A percentile compares a stretch with the other conserved stretches of the same genome.
Conservation (phyloP, 2,329 filamentous ascomycete species). For the Daldinia sp. region DNA sequence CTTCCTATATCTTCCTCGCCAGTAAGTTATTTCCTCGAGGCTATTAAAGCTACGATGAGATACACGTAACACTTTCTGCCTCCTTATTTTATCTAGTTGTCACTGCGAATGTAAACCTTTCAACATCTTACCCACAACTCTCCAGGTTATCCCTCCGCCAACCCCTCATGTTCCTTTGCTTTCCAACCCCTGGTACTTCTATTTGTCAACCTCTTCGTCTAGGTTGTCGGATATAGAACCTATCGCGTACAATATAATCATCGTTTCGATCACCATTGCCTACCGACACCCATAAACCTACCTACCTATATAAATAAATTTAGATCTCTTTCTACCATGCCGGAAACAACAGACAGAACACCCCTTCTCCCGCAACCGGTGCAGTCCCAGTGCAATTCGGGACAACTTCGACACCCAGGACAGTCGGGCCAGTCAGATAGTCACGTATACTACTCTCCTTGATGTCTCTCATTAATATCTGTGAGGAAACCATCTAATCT, state of each 20-base stretch:
- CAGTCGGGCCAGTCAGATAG: conserved; percentile 37
- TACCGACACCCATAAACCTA: neutral
- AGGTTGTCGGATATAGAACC: conserved; percentile 13
- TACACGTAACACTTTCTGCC: no score
- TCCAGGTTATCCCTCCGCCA: neutral
- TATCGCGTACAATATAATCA: conserved; percentile 1
- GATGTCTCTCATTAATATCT: neutral
- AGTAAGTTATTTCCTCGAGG: no score
- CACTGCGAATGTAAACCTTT: neutral
- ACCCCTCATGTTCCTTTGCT: neutral
- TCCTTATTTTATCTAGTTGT: no score
- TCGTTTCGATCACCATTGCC: neutral
- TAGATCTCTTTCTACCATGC: conserved; percentile 33
- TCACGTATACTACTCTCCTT: conserved; percentile 43
- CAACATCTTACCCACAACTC: no score
- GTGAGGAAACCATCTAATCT: conserved; percentile 24
- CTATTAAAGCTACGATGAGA: no score
- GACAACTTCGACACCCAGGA: neutral
- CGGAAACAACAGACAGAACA: conserved; percentile 37
- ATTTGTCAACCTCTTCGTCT: neutral
- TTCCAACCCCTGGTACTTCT: neutral
- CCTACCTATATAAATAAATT: conserved; percentile 2
- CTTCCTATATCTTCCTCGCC: no score
- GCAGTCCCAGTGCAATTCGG: conserved; percentile 5
- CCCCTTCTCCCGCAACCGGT: conserved; percentile 42